Conservation (phyloP, 257 asterid genomes). For the Avicennia marina region DNA sequence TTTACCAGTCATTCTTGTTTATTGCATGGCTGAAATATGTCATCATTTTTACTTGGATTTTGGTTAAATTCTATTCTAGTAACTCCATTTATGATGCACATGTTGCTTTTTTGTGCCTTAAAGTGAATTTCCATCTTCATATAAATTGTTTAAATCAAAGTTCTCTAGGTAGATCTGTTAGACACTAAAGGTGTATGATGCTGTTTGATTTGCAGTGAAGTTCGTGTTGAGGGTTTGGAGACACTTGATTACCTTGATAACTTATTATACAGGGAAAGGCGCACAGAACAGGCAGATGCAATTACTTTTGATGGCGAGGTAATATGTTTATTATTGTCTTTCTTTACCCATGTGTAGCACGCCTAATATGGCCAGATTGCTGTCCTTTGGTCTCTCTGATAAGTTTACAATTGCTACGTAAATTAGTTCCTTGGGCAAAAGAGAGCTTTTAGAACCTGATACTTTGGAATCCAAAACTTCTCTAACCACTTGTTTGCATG, state of each 20-base stretch:
- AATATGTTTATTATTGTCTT: slow-evolving; percentile 9
- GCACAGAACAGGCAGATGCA: slow-evolving; percentile 87
- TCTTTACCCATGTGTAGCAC: too few relatives aligned
- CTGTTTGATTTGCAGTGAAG: slow-evolving; percentile 69
- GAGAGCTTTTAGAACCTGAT: neutral
- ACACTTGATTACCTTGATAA: slow-evolving; percentile 74
- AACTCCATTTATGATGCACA: neutral
- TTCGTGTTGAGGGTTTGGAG: slow-evolving; percentile 90
- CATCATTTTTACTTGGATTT: neutral
- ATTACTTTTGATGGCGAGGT: slow-evolving; percentile 86
- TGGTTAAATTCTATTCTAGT: neutral
- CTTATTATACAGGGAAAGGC: slow-evolving; percentile 54
- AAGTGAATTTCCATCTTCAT: neutral
- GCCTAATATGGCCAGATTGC: neutral
- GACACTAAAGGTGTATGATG: slow-evolving; percentile 30
- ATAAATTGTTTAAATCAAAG: neutral
- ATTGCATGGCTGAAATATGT: slow-evolving; percentile 9
- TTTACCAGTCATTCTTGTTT: slow-evolving; percentile 15
- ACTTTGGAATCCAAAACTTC: neutral
- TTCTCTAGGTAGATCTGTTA: slow-evolving; percentile 16
- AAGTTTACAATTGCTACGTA: neutral
- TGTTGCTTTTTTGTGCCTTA: neutral
- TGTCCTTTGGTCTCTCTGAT: neutral
- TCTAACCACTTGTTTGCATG: slow-evolving; percentile 6
- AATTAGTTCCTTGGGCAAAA: slow-evolving; percentile 10